Percentiles rank a stretch among this genome's conserved stretches.
Conservation (phyloP, 257 asterid genomes). For the Verbena officinalis region DNA sequence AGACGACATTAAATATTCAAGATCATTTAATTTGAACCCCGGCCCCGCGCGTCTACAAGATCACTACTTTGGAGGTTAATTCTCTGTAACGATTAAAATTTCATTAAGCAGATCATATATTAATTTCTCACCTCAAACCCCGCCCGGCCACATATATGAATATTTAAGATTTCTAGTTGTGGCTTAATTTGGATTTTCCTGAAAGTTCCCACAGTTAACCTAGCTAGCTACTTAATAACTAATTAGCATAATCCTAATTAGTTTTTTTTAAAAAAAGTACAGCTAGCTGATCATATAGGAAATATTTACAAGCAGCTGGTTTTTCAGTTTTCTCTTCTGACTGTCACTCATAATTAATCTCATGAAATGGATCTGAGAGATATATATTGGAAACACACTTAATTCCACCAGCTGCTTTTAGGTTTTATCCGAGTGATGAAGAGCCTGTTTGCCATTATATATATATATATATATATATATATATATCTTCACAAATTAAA, state of each 20-base stretch:
- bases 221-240: not conserved
- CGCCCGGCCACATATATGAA: no score
- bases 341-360: no score
- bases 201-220: constrained; percentile 31
- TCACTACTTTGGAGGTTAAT: constrained; percentile 5
- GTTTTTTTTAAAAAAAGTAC: constrained; percentile 10
- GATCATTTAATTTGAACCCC: no score
- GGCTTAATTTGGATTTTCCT: constrained; percentile 29
- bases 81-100: not conserved
- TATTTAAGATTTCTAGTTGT: constrained; percentile 33
- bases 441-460: constrained; percentile 84
- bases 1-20: no score
- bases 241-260: not conserved
- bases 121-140: not conserved
- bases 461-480: no score
- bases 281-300: no score
- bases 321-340: constrained; percentile 9
- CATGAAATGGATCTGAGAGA: constrained; percentile 71
- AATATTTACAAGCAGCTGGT: not conserved
- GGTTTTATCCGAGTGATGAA: constrained; percentile 90
- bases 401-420: constrained; percentile 90
- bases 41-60: no score
- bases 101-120: no score
- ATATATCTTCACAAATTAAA: no score
- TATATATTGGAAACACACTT: constrained; percentile 70